phyloP scores from a whole-genome alignment of 805 yeast species.

The Wickerhamomyces canadensis region DNA sequence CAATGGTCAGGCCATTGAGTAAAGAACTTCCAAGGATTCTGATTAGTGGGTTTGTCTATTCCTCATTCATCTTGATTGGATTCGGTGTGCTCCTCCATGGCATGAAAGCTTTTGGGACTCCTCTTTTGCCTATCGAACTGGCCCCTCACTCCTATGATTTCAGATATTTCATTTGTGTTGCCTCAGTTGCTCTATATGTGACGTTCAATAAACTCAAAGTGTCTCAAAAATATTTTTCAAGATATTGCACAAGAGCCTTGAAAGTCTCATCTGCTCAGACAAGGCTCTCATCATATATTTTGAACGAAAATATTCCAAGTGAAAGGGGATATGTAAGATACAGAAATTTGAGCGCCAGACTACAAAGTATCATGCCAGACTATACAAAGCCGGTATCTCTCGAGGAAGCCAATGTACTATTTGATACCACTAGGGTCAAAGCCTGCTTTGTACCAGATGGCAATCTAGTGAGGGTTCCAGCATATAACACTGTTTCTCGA shows the following conservation, averaged over 20 bases:
- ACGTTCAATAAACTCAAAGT: conserved; percentile 4
- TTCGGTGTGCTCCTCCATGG: conserved; percentile 44
- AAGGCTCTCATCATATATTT: conserved; percentile 80
- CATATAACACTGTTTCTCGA: conserved; percentile 68
- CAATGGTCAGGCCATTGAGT: conserved; percentile 67
- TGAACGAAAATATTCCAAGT: conserved; percentile 52
- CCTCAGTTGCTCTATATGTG: conserved; percentile 1
- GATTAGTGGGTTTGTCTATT: conserved; percentile 69
- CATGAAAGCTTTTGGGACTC: conserved; percentile 12
- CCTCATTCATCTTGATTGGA: conserved; percentile 66
- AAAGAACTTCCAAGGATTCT: conserved; percentile 69
- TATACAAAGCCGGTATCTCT: conserved; percentile 50
- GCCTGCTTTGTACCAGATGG: conserved; percentile 81
- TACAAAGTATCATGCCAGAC: conserved; percentile 44
- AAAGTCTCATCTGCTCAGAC: conserved; percentile 46
- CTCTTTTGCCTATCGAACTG: conserved; percentile 16
- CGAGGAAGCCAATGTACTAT: conserved; percentile 38
- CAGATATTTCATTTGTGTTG: not conserved
- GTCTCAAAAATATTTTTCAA: conserved; percentile 32
- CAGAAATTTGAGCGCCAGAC: conserved; percentile 40
- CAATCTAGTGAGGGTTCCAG: conserved; percentile 78
- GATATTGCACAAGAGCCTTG: conserved; percentile 61
- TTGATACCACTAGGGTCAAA: conserved; percentile 33
- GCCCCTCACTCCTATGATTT: not conserved
- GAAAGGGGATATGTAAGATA: conserved; percentile 70